phyloP scores from a whole-genome alignment of 305 asterid species.

The Solanum chacoense region DNA sequence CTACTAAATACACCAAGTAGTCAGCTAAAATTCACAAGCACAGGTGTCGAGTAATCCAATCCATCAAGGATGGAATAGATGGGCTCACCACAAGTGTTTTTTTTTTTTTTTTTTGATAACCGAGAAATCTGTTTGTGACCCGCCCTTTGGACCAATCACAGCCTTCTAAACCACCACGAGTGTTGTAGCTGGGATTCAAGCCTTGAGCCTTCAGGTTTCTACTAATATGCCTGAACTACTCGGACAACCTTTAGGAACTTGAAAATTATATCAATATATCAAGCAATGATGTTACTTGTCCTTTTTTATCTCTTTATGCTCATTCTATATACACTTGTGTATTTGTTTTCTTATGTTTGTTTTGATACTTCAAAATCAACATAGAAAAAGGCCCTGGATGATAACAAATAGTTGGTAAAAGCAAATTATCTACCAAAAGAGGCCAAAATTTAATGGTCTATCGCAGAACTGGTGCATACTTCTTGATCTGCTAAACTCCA shows the following conservation, averaged over 20 bases:
- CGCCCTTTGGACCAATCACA: no score
- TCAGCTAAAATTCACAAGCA: not conserved
- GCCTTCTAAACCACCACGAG: not conserved
- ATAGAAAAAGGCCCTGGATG: not conserved
- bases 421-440: not conserved
- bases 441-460: not conserved
- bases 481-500: not conserved
- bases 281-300: not conserved
- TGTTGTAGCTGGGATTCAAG: not conserved
- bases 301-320: not conserved
- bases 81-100: not conserved
- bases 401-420: not conserved
- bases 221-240: not conserved
- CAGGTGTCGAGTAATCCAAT: not conserved
- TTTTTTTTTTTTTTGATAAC: no score
- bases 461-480: not conserved
- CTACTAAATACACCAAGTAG: not conserved
- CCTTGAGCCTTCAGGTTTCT: not conserved
- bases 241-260: not conserved
- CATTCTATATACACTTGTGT: not conserved
- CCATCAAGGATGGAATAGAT: not conserved
- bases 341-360: not conserved
- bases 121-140: no score
- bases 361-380: not conserved
- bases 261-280: not conserved